Base-by-base conservation (phyloP, 345 rosid species). In the Populus pruinosa region DNA sequence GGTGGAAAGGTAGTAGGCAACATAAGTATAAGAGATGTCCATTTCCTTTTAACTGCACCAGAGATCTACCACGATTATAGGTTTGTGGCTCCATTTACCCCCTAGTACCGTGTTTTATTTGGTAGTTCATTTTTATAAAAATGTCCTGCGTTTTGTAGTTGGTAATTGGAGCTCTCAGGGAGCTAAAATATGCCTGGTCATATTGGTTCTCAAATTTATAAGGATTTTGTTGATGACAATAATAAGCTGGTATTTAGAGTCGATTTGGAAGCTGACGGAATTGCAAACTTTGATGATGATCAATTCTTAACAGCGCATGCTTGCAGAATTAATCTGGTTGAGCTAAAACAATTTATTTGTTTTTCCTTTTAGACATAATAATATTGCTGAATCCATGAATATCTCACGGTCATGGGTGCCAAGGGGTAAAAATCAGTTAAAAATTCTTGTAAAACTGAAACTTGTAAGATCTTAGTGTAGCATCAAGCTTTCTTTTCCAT, bases 1-100 rank as follows among this genome's bases (percentile, higher is more conserved):
- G 91, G 91, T 18, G 81, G 71, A 39, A 93, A 87, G 86, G 91
- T 98, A 38, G 79, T 94, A 41, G 99, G 97, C 39, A 96, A 94
- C 74, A 94, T 96, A 77, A 96, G 97, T 87, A 73, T 96, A 29
- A 84, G 97, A 88, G 99, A 96, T 78, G 87, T 91, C 78, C 98
- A 92, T 55, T 94, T 87, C 86, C 97, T 96, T 71, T 83, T 96
- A 43, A 96, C 94, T 79, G 93, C 97, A 65, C 97, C 99, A 5
- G 95, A 90, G 83, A 96, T 96, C 83, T 96, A 91, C 85, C 95
- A 77, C 50, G 97, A 92, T 59, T 89, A 87, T 78, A 94, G 97
- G 99, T 96, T 72, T 33, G 77, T 76, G 20, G 29, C 49, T 47
- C 69, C 49, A 39, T 49, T 10, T 23, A 33, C 67, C 47, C 65